phyloP scores from a whole-genome alignment of 208 protist species.

The Acanthamoeba royreba region DNA sequence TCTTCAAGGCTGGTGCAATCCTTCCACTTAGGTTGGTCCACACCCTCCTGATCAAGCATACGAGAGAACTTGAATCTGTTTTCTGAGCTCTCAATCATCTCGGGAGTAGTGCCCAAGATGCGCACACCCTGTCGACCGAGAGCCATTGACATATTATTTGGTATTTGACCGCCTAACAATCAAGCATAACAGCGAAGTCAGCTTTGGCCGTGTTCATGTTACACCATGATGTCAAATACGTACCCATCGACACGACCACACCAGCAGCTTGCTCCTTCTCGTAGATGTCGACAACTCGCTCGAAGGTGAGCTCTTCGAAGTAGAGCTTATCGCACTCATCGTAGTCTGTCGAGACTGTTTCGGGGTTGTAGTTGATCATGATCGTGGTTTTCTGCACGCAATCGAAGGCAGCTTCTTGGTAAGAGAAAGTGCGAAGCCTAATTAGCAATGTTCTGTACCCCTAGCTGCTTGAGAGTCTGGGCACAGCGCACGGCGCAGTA shows the following conservation, averaged over 20 bases:
- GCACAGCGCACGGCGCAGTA: slow-evolving; percentile 95
- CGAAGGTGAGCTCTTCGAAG: slow-evolving; percentile 97
- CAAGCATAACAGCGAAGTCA: neutral
- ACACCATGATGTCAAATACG: neutral
- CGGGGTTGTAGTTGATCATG: slow-evolving; percentile 99
- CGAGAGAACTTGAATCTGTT: slow-evolving; percentile 81
- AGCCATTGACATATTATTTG: slow-evolving; percentile 96
- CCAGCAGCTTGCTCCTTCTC: slow-evolving; percentile 88
- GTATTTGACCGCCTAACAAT: slow-evolving; percentile 95
- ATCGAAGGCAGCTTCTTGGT: neutral
- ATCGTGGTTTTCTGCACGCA: slow-evolving; percentile 78
- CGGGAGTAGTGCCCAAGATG: slow-evolving; percentile 93
- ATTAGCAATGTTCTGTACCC: no score
- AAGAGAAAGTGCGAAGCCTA: neutral
- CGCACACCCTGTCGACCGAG: slow-evolving; percentile 87
- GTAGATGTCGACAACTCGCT: slow-evolving; percentile 96
- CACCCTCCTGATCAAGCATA: slow-evolving; percentile 66
- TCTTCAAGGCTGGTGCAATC: slow-evolving; percentile 89
- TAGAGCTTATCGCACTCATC: slow-evolving; percentile 92
- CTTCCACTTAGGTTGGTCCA: slow-evolving; percentile 96
- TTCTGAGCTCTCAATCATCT: slow-evolving; percentile 95
- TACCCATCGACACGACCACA: slow-evolving; percentile 88
- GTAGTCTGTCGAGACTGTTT: slow-evolving; percentile 86
- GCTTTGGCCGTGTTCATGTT: neutral
- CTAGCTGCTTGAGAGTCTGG: slow-evolving; percentile 90